Conservation (phyloP, 2,329 filamentous ascomycete species). For the Calonectria hongkongensis region DNA sequence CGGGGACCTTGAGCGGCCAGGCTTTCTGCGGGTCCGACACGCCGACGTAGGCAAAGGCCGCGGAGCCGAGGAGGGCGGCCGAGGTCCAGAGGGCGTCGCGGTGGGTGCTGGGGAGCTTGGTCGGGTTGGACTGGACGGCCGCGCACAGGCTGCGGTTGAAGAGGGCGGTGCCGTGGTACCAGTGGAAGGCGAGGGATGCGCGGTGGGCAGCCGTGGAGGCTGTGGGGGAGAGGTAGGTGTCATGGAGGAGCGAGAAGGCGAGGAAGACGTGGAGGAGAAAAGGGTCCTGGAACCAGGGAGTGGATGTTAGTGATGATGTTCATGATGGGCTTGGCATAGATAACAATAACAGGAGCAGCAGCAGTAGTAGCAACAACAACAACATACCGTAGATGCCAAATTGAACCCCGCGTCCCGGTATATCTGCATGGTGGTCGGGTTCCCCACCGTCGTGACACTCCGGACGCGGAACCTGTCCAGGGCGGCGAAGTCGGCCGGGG, state of each 20-base stretch:
- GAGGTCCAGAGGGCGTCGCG: constrained; percentile 70
- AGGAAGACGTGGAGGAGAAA: constrained; percentile 74
- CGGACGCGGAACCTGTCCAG: constrained; percentile 65
- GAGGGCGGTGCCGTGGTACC: constrained; percentile 67
- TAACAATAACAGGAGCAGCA: neutral
- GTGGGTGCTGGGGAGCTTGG: constrained; percentile 58
- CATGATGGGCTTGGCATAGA: neutral
- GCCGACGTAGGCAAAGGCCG: constrained; percentile 67
- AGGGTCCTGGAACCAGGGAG: constrained; percentile 60
- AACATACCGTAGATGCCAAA: constrained; percentile 64
- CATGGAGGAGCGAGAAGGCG: constrained; percentile 72
- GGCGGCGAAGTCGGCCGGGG: constrained; percentile 55
- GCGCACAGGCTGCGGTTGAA: constrained; percentile 64
- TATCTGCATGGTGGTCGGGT: constrained; percentile 53
- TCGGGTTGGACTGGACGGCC: constrained; percentile 49
- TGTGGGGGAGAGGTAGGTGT: constrained; percentile 62
- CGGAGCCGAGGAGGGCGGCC: constrained; percentile 67
- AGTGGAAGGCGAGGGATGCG: constrained; percentile 65
- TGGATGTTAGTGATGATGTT: constrained; percentile 22
- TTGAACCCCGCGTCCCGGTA: constrained; percentile 61
- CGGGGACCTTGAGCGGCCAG: constrained; percentile 72
- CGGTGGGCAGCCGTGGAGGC: constrained; percentile 50
- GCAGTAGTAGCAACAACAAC: too few relatives aligned
- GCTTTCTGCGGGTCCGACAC: constrained; percentile 64
- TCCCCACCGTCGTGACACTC: constrained; percentile 65